phyloP scores from a whole-genome alignment of 2,329 filamentous ascomycete species.

The Furcasterigmium furcatum region DNA sequence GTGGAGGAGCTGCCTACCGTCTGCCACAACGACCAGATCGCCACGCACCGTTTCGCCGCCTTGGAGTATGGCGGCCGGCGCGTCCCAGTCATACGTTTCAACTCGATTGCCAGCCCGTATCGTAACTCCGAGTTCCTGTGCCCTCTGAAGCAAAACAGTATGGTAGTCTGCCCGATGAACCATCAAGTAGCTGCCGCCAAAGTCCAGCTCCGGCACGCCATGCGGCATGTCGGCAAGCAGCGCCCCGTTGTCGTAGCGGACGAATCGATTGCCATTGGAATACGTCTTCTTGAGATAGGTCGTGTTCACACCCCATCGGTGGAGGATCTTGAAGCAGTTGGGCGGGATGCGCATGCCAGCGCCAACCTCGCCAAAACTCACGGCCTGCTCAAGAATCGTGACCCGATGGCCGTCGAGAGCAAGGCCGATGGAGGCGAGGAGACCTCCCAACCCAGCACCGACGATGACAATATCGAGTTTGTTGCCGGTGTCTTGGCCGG shows the following conservation, averaged over 20 bases:
- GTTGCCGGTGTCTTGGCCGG: too few species aligned
- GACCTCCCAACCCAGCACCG: constrained; percentile 10
- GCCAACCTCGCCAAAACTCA: constrained; percentile 11
- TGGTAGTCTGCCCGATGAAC: constrained; percentile 9
- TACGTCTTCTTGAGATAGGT: constrained; percentile 11
- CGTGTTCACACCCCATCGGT: constrained; percentile 12
- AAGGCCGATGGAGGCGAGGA: constrained; percentile 9
- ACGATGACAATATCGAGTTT: constrained; percentile 8
- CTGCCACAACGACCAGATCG: constrained; percentile 2
- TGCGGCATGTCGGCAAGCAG: constrained; percentile 9
- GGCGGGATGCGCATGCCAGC: constrained; percentile 14
- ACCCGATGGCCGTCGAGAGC: constrained; percentile 10
- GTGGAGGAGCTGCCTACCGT: background rate
- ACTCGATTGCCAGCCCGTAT: background rate
- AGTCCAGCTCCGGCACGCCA: constrained; percentile 11
- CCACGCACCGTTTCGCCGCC: background rate
- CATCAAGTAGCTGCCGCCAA: constrained; percentile 7
- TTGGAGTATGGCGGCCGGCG: background rate
- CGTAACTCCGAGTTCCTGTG: background rate
- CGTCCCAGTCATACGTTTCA: constrained; percentile 1
- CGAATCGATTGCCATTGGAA: constrained; percentile 12
- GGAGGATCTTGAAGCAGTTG: constrained; percentile 10
- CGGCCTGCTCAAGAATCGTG: constrained; percentile 9
- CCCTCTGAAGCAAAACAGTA: constrained; percentile 5
- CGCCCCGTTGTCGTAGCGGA: constrained; percentile 8